Percentiles rank a stretch among this genome's conserved stretches.
Conservation (phyloP, 495 filamentous ascomycete species). For the Diplogelasinospora grovesii region DNA sequence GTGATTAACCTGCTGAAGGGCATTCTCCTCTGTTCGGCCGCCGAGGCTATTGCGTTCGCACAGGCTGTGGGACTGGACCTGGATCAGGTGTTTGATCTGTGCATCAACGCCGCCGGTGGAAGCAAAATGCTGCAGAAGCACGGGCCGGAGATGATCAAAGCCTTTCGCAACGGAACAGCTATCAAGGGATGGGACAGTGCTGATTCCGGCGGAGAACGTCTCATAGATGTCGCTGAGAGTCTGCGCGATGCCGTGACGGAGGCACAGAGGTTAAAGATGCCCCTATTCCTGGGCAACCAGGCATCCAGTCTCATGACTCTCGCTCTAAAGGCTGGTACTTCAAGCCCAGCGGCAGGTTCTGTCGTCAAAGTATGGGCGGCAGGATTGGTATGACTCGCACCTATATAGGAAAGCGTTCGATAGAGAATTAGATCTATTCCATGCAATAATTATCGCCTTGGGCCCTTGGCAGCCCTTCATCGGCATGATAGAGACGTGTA, state of each 20-base stretch:
- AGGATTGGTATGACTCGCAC: no score
- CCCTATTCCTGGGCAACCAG: conserved; percentile 33
- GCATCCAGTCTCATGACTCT: conserved; percentile 31
- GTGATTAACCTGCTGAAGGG: conserved; percentile 54
- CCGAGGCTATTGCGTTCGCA: conserved; percentile 63
- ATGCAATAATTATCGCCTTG: no score
- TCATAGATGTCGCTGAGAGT: conserved; percentile 40
- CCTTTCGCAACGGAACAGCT: conserved; percentile 23
- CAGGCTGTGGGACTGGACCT: conserved; percentile 55
- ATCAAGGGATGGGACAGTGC: conserved; percentile 7
- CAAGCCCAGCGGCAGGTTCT: conserved; percentile 16
- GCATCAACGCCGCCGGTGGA: conserved; percentile 62
- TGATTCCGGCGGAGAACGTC: conserved; percentile 8
- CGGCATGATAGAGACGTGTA: no score
- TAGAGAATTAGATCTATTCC: no score
- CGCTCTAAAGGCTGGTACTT: conserved; percentile 14
- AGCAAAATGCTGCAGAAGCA: conserved; percentile 54
- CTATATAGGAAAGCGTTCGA: no score
- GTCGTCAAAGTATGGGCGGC: conserved; percentile 36
- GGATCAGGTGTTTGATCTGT: conserved; percentile 58
- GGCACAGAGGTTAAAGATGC: conserved; percentile 39
- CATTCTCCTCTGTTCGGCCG: conserved; percentile 58
- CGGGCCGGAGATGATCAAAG: conserved; percentile 49
- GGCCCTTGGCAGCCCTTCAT: no score
- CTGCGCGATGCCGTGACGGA: conserved; percentile 46